These are phyloP conservation scores for Roridomyces roridus DNA, from an alignment of 768 basidiomycete species.

Conservation along the genomic window DNA sequence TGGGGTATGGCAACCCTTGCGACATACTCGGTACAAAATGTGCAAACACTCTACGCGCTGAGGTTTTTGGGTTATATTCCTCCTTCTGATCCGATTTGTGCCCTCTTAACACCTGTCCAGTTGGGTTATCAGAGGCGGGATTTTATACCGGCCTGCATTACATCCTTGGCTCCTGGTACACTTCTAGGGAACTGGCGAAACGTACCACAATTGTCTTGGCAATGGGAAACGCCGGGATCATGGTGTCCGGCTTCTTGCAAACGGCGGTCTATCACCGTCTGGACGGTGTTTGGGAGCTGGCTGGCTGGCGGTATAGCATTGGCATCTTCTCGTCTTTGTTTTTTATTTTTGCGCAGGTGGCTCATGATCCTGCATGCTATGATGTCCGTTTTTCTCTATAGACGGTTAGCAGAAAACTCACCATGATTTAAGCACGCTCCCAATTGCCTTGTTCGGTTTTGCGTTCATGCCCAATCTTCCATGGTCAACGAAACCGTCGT, in stretches of 20 bases:
- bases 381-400: constrained; percentile 1
- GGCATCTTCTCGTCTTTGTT: background rate
- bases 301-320: constrained; percentile 19
- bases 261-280: constrained; percentile 24
- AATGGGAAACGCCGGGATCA: constrained; percentile 18
- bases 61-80: constrained; percentile 17
- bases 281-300: constrained; percentile 17
- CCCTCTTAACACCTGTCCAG: background rate
- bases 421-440: constrained; percentile 12
- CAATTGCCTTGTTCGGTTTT: constrained; percentile 25
- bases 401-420: background rate
- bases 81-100: background rate
- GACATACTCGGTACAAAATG: constrained; percentile 24
- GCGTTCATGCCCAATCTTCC: constrained; percentile 23
- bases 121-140: constrained; percentile 21
- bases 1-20: constrained; percentile 24
- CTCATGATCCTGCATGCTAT: constrained; percentile 26
- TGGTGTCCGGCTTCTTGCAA: constrained; percentile 29
- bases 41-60: constrained; percentile 21
- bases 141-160: constrained; percentile 28
- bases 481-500: constrained; percentile 15
- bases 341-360: constrained; percentile 10
- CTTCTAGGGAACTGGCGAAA: constrained; percentile 25
- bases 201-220: constrained; percentile 25
- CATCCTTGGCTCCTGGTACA: constrained; percentile 26